Evolutionary conservation across 345 rosid species (phyloP).

Genomic region (Stellera chamaejasme): DNA sequence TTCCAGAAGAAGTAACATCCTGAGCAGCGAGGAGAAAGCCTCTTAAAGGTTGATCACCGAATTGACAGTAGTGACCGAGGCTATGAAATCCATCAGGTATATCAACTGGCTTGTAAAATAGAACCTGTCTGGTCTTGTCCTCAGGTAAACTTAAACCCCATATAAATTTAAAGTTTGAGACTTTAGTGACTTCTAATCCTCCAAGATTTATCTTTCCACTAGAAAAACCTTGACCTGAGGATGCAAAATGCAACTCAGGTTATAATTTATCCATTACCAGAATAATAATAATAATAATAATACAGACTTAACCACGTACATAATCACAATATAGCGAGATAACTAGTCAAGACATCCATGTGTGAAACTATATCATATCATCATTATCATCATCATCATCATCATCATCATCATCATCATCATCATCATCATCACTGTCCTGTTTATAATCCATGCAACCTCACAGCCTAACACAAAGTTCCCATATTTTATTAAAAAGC

Average conservation of each 20-base stretch:
- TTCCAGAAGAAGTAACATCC: slow-evolving; percentile 25
- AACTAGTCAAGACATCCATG: too few relatives aligned
- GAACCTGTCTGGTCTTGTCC: slow-evolving; percentile 35
- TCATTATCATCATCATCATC: too few relatives aligned
- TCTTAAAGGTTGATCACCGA: slow-evolving; percentile 42
- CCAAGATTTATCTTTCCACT: slow-evolving; percentile 65
- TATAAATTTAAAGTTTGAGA: slow-evolving; percentile 45
- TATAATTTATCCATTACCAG: too few relatives aligned
- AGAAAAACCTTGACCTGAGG: slow-evolving; percentile 63
- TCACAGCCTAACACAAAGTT: too few relatives aligned
- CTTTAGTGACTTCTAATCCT: slow-evolving; percentile 44
- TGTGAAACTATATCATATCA: too few relatives aligned
- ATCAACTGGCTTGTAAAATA: slow-evolving; percentile 56
- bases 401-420: too few relatives aligned
- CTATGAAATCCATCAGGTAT: slow-evolving; percentile 55
- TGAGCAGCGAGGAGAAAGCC: slow-evolving; percentile 65
- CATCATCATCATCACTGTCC: too few relatives aligned
- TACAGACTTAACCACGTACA: too few relatives aligned
- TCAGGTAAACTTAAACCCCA: slow-evolving; percentile 45
- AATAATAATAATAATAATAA: too few relatives aligned
- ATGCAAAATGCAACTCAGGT: slow-evolving; percentile 1
- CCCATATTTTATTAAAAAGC: too few relatives aligned
- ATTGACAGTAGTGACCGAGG: slow-evolving; percentile 81
- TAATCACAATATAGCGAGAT: too few relatives aligned
- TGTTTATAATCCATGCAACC: too few relatives aligned